These are phyloP conservation scores for Hygrophorus pudorinus DNA, from an alignment of 768 basidiomycete genomes.

Conservation along the genomic window DNA sequence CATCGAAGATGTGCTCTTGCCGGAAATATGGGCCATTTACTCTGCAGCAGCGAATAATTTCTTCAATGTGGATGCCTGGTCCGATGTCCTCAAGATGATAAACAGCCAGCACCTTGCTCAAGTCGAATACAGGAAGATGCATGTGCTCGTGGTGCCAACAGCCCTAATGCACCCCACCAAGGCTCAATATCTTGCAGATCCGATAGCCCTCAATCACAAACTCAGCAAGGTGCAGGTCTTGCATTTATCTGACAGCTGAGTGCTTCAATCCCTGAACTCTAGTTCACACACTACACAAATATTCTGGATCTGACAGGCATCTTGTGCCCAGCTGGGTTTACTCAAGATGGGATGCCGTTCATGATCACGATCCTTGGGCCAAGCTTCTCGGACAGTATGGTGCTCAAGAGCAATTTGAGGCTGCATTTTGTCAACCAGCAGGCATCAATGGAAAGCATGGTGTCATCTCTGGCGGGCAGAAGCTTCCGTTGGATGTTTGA, in stretches of 20 bases:
- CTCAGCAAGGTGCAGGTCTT: conserved; percentile 4
- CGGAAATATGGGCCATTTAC: conserved; percentile 4
- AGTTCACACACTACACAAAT: no score
- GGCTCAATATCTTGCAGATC: conserved; percentile 3
- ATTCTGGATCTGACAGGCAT: no score
- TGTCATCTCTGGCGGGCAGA: no score
- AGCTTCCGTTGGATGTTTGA: no score
- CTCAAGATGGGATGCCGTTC: no score
- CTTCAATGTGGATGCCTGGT: conserved; percentile 3
- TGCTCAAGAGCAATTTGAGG: conserved; percentile 5
- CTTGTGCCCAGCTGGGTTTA: no score
- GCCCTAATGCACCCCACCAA: conserved; percentile 5
- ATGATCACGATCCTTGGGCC: no score
- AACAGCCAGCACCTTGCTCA: conserved; percentile 4
- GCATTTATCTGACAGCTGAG: no score
- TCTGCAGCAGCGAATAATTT: conserved; percentile 3
- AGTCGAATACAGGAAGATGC: conserved; percentile 4
- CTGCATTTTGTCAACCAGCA: no score
- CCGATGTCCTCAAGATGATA: conserved; percentile 5
- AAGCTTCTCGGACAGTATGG: conserved; percentile 5
- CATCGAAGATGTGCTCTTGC: conserved; percentile 2
- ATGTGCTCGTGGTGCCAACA: conserved; percentile 5
- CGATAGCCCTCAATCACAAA: conserved; percentile 5
- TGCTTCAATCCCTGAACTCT: no score
- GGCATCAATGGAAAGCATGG: no score